Evolutionary conservation across 1,284 basidiomycete genomes (phyloP), one percentile per base, ranked within the genome.

Genomic region (Bondarzewia mesenterica): DNA sequence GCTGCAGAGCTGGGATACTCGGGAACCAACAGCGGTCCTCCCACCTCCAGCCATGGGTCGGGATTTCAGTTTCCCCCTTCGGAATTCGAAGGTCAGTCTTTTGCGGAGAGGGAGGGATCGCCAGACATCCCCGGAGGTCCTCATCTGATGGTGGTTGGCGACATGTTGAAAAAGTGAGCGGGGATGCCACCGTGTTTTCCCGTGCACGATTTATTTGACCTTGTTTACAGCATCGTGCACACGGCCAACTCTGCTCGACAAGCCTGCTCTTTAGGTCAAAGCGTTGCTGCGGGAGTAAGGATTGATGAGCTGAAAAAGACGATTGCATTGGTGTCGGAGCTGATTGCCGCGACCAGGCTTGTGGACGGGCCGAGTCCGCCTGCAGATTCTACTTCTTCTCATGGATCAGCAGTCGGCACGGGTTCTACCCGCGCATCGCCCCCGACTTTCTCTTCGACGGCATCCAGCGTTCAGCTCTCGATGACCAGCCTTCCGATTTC

Each of bases 281-380:
- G 69, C 22, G 52, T 64, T 2, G 66, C 73, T 51, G 74, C 75
- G 7, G 65, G 63, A n/a, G 66, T 62, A 46, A 65, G 71, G 45
- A 73, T 76, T 42, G 72, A 71, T 53, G 63, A 72, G 50, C 65
- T 76, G 54, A 71, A 63, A 58, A 73, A 67, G 61, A 72, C 71
- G 16, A 71, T 77, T 45, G 50, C 67, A 7, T 54, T 75, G 15
- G 73, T 77, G 18, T 69, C 73, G 15, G 70, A 75, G 43, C 69
- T 77, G 56, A 68, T 77, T 54, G 66, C 71, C 8, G 66, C 66
- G 50, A 73, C 73, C 41, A 64, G 69, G 54, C 60, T 76, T 36
- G 56, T 61, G 22, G 73, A 74, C 54, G 60, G 62, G 0, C 55
- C 61, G 15, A 56, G 53, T 37, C 55, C 63, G 32, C 51, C 54